Evolutionary conservation across 176 grass and related monocot genomes (phyloP).

Genomic region (Aegilops sharonensis): DNA sequence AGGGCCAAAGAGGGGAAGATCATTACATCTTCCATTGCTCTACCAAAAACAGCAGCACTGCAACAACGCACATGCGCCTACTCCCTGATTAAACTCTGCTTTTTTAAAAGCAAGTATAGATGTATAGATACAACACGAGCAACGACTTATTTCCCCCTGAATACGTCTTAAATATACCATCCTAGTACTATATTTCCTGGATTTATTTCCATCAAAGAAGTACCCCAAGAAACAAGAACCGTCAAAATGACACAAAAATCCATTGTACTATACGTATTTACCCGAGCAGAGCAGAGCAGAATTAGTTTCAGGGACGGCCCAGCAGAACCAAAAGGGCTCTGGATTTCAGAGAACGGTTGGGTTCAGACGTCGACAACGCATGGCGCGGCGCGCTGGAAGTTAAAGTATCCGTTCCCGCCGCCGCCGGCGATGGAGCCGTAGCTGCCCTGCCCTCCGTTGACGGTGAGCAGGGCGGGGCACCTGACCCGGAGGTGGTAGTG

Average conservation of each 20-base stretch:
- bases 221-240: neutral
- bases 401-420: constrained; percentile 44
- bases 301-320: neutral
- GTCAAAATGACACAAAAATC: neutral
- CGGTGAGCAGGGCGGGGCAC: constrained; percentile 67
- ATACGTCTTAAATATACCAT: neutral
- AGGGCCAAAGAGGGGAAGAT: neutral
- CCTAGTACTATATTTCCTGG: neutral
- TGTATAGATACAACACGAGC: neutral
- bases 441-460: constrained; percentile 34
- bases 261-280: neutral
- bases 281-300: neutral
- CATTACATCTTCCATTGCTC: neutral
- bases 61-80: neutral
- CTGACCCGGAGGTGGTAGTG: constrained; percentile 55
- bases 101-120: neutral
- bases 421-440: constrained; percentile 41
- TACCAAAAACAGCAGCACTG: neutral
- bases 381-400: constrained; percentile 32
- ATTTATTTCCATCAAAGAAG: neutral
- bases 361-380: constrained; percentile 67
- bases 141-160: neutral
- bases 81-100: neutral
- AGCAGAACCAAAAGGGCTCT: neutral
- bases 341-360: neutral